These are phyloP conservation scores for Echinosophora koreensis DNA, from an alignment of 306 rosid species.

Conservation along the genomic window DNA sequence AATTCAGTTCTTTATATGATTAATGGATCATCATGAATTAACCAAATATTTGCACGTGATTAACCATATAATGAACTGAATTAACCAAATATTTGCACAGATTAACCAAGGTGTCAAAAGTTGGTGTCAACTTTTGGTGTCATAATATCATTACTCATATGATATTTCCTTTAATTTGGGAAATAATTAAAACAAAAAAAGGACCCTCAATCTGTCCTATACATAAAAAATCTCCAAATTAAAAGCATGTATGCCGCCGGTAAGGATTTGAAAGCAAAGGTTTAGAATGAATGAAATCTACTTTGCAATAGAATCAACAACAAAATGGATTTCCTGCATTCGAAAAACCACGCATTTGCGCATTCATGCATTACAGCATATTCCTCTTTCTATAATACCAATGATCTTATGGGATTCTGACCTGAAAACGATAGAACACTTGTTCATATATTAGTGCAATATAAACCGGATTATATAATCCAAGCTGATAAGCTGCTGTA, in stretches of 20 bases:
- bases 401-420: conserved; percentile 36
- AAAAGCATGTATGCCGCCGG: background rate
- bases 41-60: no score
- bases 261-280: conserved; percentile 11
- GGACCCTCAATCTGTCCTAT: background rate
- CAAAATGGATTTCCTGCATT: no score
- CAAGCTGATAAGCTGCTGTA: conserved; percentile 67
- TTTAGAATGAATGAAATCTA: conserved; percentile 6
- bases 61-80: no score
- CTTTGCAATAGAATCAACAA: conserved; percentile 6
- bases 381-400: background rate
- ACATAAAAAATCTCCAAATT: background rate
- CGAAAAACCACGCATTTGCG: no score
- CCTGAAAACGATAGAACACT: conserved; percentile 77
- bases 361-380: background rate
- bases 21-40: no score
- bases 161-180: conserved; percentile 5
- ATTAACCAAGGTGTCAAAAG: no score
- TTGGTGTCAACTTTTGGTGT: no score
- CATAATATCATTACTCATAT: no score
- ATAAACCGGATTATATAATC: conserved; percentile 35
- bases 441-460: conserved; percentile 57
- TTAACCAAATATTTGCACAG: no score
- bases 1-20: no score
- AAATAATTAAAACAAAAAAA: background rate